Base-by-base conservation (phyloP, 2,329 filamentous ascomycete genomes). In the Exophiala lecanii-corni region DNA sequence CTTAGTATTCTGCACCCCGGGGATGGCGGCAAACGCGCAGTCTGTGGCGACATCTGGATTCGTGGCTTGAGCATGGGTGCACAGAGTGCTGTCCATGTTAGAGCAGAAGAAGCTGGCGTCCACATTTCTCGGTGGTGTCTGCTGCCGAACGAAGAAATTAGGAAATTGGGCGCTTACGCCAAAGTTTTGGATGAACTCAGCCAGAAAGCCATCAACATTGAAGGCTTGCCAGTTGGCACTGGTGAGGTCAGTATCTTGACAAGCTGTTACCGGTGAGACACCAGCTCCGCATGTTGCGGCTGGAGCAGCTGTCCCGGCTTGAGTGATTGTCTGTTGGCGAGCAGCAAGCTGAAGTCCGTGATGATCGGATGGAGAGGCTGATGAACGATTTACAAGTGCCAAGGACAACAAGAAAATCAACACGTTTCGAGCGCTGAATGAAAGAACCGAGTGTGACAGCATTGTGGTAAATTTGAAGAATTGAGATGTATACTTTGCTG, bases 91-190 rank as follows among this genome's bases (percentile, higher is more conserved):
- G 5, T 34, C 33, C 25, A 43, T 37, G 13, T n/a, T 16, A 7
- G 41, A 43, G 41, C 41, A 43, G 34, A 37, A 33, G 25, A 43
- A 43, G 17, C 20, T 19, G 34, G 37, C 41, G n/a, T 37, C 37
- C 21, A 34, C 33, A 26, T 43, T 43, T 19, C 33, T 12, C 5
- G 33, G 20, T 2, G 41, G 41, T 13, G 41, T 37, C 23, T 43
- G 21, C 26, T 43, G 41, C 15, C 23, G 38, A 1, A 43, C 41
- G 34, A 43, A 43, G 33, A 43, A 43, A 15, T 43, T 43, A 16
- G 33, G 33, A 19, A 43, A 43, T 16, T 43, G 37, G 41, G 31
- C 41, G n/a, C 23, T 9, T 9, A 34, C 33, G n/a, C 21, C 41
- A 16, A 43, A 43, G 33, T 43, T 13, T 18, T 37, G 37, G 33